Evolutionary conservation across 805 yeast genomes (phyloP).

Genomic region (Cyberlindnera misumaiensis): DNA sequence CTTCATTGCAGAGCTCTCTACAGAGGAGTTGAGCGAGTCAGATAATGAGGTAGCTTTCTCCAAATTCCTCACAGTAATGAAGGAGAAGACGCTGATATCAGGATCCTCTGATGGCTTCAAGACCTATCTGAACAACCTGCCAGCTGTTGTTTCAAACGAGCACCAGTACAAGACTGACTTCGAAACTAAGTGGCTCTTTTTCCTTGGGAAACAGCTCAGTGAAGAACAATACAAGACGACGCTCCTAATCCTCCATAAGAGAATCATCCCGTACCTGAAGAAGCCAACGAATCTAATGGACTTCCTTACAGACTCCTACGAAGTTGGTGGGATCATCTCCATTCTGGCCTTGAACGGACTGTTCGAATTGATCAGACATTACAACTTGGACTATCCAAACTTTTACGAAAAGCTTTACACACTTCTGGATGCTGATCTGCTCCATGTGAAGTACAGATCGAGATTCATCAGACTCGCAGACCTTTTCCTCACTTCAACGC

Average conservation of each 20-base stretch:
- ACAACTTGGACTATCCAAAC: constrained; percentile 87
- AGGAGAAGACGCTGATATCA: constrained; percentile 27
- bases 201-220: constrained; percentile 42
- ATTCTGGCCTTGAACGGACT: constrained; percentile 82
- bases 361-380: constrained; percentile 73
- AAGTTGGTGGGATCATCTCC: constrained; percentile 53
- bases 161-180: constrained; percentile 53
- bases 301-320: constrained; percentile 82
- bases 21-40: constrained; percentile 14
- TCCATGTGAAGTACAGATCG: constrained; percentile 76
- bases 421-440: constrained; percentile 64
- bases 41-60: constrained; percentile 20
- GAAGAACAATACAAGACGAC: constrained; percentile 59
- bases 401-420: constrained; percentile 79
- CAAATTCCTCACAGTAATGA: constrained; percentile 33
- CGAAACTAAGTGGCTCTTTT: constrained; percentile 60
- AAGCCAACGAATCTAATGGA: constrained; percentile 87
- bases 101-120: constrained; percentile 30
- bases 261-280: constrained; percentile 73
- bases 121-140: constrained; percentile 39
- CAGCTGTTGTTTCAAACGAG: constrained; percentile 34
- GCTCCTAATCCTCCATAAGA: constrained; percentile 67
- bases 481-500: constrained; percentile 78
- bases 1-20: constrained; percentile 48
- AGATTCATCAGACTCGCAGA: constrained; percentile 86